Conservation (phyloP, 305 asterid genomes). For the Vinca major region DNA sequence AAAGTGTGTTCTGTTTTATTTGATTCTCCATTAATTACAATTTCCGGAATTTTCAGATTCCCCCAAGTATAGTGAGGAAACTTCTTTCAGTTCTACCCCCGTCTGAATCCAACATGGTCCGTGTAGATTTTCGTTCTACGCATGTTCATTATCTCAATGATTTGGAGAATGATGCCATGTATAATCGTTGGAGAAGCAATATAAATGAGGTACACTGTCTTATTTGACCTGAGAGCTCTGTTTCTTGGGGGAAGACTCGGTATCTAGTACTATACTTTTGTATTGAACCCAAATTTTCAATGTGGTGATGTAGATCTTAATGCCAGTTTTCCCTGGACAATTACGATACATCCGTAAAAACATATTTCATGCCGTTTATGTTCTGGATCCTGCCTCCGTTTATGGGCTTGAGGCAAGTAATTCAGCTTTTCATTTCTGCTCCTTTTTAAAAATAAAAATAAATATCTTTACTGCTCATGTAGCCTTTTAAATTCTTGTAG, state of each 20-base stretch:
- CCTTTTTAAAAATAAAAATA: not conserved
- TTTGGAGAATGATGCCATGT: constrained; percentile 88
- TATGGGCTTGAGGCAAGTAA: constrained; percentile 86
- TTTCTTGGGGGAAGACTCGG: constrained; percentile 15
- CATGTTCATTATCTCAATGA: constrained; percentile 90
- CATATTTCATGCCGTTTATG: constrained; percentile 84
- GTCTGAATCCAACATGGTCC: constrained; percentile 59
- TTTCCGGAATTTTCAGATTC: constrained; percentile 45
- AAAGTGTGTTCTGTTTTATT: not conserved
- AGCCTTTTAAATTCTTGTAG: constrained; percentile 37
- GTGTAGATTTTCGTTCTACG: constrained; percentile 87
- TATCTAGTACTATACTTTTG: constrained; percentile 14
- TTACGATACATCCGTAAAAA: constrained; percentile 92
- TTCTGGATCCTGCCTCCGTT: constrained; percentile 82
- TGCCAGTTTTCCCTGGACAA: constrained; percentile 99
- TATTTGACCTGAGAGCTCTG: not conserved
- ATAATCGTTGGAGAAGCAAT: constrained; percentile 95
- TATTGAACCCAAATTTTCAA: constrained; percentile 11
- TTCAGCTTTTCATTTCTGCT: constrained; percentile 20
- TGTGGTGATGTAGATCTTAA: constrained; percentile 52
- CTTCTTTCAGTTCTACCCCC: constrained; percentile 86
- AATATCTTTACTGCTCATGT: constrained; percentile 18
- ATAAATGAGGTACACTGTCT: constrained; percentile 60
- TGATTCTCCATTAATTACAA: constrained; percentile 7
- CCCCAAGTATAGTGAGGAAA: constrained; percentile 62